Evolutionary conservation across 2,329 filamentous ascomycete genomes (phyloP).

Genomic region (Orbilia oligospora): DNA sequence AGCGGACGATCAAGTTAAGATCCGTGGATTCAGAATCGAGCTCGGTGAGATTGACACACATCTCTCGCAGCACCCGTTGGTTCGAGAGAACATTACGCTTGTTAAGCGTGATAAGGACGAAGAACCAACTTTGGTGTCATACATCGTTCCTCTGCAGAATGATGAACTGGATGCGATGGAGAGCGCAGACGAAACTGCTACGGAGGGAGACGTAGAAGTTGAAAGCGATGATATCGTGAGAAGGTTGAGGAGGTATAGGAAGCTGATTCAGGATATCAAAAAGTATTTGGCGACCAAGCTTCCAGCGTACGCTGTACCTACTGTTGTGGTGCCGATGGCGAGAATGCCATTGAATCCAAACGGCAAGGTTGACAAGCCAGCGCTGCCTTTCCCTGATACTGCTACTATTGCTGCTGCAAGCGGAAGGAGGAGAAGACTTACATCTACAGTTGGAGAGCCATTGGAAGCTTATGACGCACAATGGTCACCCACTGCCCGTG

Average conservation of each 20-base stretch:
- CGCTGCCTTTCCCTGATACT: slow-evolving; percentile 84
- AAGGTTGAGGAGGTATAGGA: slow-evolving; percentile 75
- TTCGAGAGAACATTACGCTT: slow-evolving; percentile 88
- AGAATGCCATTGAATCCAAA: slow-evolving; percentile 86
- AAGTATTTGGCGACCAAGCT: slow-evolving; percentile 80
- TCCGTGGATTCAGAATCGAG: slow-evolving; percentile 95
- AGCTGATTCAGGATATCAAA: slow-evolving; percentile 74
- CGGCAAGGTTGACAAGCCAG: slow-evolving; percentile 85
- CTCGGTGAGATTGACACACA: slow-evolving; percentile 92
- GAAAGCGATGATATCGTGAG: slow-evolving; percentile 71
- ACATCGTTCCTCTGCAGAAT: slow-evolving; percentile 78
- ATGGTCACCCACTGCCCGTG: slow-evolving; percentile 61
- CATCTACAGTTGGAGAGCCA: slow-evolving; percentile 64
- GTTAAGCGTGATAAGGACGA: slow-evolving; percentile 87
- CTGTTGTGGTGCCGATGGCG: slow-evolving; percentile 79
- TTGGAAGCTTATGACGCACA: slow-evolving; percentile 49
- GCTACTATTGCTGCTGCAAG: slow-evolving; percentile 75
- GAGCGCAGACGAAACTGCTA: slow-evolving; percentile 68
- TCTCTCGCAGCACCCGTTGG: slow-evolving; percentile 79
- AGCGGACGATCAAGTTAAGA: slow-evolving; percentile 92
- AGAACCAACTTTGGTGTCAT: slow-evolving; percentile 88
- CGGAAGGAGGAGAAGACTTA: slow-evolving; percentile 70
- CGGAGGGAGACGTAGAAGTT: slow-evolving; percentile 73
- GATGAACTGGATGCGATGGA: slow-evolving; percentile 63
- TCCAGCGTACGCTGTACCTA: slow-evolving; percentile 81